Evolutionary conservation across 768 basidiomycete species (phyloP), one percentile per base, ranked within the genome.

Genomic region (Tricholoma matsutake): DNA sequence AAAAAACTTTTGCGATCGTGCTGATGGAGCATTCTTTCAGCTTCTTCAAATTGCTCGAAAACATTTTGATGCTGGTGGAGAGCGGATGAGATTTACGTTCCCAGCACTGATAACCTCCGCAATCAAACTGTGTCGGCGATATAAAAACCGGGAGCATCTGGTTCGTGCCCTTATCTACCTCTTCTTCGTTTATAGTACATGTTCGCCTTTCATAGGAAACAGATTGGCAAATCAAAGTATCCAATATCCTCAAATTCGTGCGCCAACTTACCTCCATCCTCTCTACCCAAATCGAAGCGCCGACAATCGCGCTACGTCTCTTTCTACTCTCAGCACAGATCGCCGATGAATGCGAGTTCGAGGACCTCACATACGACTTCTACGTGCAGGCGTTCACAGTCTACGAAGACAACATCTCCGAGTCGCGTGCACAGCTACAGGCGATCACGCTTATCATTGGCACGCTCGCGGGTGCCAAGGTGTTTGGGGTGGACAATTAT

Each of bases 351-450:
- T 94, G 93, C 61, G 92, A 88, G 0, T 93, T 98, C 66, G 96
- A 97, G 74, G 96, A 98, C 71, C 86, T 98, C 61, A 87, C 94
- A 14, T 99, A 99, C 71, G 96, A 99, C 72, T 88, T 98, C 66
- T 98, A 96, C 69, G 97, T 98, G 13, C 95, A 98, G 72, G 94
- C 96, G 0, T 98, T 99, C 73, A 94, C 89, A 28, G 94, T 98
- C 11, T 98, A 99, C 75, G 97, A 99, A 72, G 97, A 99, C 73
- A 89, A 85, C 67, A 98, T 99, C 54, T 95, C 92, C 49, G 97
- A 99, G 71, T 93, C 91, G 34, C 86, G 96, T 3, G 94, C 94
- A 4, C 97, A 99, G 73, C 78, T 99, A 8, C 94, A 96, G 69
- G 96, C 96, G n/a, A 98, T 99, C 71, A 93, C 94, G 6, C 83